Percentiles rank a stretch among this genome's conserved stretches.
Evolutionary conservation across 306 rosid species (phyloP).

Genomic region (Dryas drummondii): DNA sequence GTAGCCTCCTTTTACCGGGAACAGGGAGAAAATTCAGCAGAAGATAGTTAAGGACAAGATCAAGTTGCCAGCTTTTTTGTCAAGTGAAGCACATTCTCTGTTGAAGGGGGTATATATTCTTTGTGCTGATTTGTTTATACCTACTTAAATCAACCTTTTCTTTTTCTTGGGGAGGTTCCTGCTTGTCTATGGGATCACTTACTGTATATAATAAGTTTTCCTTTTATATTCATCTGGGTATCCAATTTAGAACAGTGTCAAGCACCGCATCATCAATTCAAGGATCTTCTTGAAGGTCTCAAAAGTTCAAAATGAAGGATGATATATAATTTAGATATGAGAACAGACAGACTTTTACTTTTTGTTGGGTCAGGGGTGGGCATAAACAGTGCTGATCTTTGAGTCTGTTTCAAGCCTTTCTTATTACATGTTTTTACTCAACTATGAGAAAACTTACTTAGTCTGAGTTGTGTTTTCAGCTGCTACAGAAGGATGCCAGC

Average conservation of each 20-base stretch:
- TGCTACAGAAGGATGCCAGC: constrained; percentile 67
- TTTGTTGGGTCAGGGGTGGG: background rate
- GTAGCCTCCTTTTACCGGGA: constrained; percentile 95
- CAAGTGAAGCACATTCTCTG: constrained; percentile 91
- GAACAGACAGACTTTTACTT: background rate
- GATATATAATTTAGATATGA: background rate
- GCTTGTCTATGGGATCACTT: background rate
- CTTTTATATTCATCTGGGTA: background rate
- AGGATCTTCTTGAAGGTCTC: background rate
- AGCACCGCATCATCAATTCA: background rate
- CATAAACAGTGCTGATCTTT: background rate
- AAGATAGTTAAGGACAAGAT: constrained; percentile 89
- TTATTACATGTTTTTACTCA: constrained; percentile 7
- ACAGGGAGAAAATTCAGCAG: constrained; percentile 76
- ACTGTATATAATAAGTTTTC: background rate
- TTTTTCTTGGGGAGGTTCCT: background rate
- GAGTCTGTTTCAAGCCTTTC: background rate
- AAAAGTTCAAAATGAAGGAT: background rate
- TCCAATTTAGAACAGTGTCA: background rate
- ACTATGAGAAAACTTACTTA: constrained; percentile 5
- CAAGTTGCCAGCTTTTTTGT: constrained; percentile 81
- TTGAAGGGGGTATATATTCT: constrained; percentile 66
- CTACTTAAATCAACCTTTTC: background rate
- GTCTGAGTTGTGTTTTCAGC: constrained; percentile 41
- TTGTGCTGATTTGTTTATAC: background rate